Evolutionary conservation across 805 yeast species (phyloP), one percentile per base, ranked within the genome.

Genomic region (Yarrowia sp.): DNA sequence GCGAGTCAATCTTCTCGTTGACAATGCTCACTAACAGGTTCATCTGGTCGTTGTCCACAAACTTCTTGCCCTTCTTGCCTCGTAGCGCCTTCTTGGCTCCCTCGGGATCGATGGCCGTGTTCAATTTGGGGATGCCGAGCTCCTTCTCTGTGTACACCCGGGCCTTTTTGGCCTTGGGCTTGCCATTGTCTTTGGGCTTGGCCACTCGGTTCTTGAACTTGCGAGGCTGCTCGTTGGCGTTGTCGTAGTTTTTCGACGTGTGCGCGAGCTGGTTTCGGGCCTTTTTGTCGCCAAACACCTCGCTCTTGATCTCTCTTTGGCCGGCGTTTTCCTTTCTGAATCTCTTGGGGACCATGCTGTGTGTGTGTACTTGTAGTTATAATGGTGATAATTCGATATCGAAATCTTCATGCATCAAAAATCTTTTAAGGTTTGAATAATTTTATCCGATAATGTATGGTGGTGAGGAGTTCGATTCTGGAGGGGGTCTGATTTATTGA

Each of bases 81-180:
- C 82, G 82, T 49, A 56, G 40, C 73, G 83, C 85, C 74, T 87
- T 87, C 70, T 86, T 87, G 63, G 89, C 88, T 46, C 98, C 98
- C 12, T 80, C 82, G 0, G 98, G 97, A 58, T 87, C 85, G 42
- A 93, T 84, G 3, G 97, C 91, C 72, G 85, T 89, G 77, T 94
- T 94, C 75, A 94, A 82, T 35, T 84, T 82, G 38, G 97, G 98
- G 43, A 93, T 81, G 53, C 89, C 87, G 48, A 93, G 81, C 73
- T 92, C 97, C 70, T 87, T 89, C 72, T 93, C 98, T 11, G 87
- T 82, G 75, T 88, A 91, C 8, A 73, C 75, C 9, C 78, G 64
- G 2, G 69, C 73, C 61, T 73, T 75, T 70, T 77, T 76, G 71
- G 70, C 71, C 69, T 74, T 70, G 45, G 69, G 63, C 46, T 46